Conservation (phyloP, 2,329 filamentous ascomycete genomes). For the Paracoccidioides lutzii region DNA sequence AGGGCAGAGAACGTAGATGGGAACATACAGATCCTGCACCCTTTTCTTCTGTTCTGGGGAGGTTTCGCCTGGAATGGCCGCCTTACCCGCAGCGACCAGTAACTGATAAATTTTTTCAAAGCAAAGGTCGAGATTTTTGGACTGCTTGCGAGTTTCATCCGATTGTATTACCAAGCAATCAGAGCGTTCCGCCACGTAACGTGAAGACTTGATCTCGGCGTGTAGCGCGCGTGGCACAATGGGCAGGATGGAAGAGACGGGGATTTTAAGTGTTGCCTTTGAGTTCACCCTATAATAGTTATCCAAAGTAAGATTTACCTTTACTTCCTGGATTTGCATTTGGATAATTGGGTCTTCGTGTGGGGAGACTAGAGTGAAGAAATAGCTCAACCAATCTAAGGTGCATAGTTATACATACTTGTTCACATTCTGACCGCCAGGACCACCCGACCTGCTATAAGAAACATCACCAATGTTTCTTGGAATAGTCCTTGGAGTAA, state of each 20-base stretch:
- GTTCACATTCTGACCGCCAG: conserved; percentile 57
- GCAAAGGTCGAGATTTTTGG: conserved; percentile 46
- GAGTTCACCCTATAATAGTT: conserved; percentile 44
- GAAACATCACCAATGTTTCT: conserved; percentile 44
- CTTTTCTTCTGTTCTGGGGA: conserved; percentile 42
- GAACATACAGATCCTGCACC: conserved; percentile 41
- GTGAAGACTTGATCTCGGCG: conserved; percentile 37
- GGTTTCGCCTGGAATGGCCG: conserved; percentile 47
- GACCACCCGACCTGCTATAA: conserved; percentile 52
- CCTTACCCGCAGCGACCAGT: conserved; percentile 38
- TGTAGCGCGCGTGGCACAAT: conserved; percentile 44
- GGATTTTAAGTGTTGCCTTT: conserved; percentile 50
- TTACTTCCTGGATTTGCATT: background rate
- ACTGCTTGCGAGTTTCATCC: conserved; percentile 50
- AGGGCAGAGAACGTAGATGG: background rate
- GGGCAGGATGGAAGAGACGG: conserved; percentile 39
- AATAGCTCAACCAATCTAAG: conserved; percentile 10
- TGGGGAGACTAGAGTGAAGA: background rate
- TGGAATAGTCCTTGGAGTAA: conserved; percentile 43
- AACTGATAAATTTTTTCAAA: conserved; percentile 45
- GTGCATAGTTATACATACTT: conserved; percentile 35
- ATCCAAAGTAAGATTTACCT: background rate
- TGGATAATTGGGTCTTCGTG: background rate
- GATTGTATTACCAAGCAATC: conserved; percentile 48
- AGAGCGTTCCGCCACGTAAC: conserved; percentile 43